Percentiles rank a stretch among this genome's conserved stretches.
Evolutionary conservation across 106 monocot genomes (phyloP).

Genomic region (Dendrobium officinale): DNA sequence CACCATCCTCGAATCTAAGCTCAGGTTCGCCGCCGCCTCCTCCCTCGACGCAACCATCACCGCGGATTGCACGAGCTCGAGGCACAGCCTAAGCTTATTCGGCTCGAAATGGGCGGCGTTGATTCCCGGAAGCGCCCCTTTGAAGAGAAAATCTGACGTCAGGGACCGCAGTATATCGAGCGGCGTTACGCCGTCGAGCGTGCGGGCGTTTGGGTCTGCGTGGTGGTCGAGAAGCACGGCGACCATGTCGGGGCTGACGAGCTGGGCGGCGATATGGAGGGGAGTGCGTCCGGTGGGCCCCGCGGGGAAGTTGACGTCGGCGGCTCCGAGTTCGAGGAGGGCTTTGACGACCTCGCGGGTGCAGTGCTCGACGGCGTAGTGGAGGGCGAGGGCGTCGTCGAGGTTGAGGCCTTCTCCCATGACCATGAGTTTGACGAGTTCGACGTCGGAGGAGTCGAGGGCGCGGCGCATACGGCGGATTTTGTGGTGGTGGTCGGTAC

Average conservation of each 20-base stretch:
- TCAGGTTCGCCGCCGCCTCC: constrained; percentile 37
- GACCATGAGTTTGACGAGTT: constrained; percentile 93
- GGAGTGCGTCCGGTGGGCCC: constrained; percentile 75
- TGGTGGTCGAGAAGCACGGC: constrained; percentile 96
- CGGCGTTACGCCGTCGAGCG: constrained; percentile 76
- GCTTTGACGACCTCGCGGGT: constrained; percentile 92
- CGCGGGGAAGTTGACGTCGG: constrained; percentile 86
- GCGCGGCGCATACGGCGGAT: constrained; percentile 97
- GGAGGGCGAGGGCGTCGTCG: constrained; percentile 82
- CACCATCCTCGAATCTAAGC: constrained; percentile 87
- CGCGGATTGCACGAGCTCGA: constrained; percentile 87
- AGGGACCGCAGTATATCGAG: constrained; percentile 78
- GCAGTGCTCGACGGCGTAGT: constrained; percentile 89
- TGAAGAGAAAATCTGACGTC: constrained; percentile 91
- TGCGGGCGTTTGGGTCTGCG: constrained; percentile 76
- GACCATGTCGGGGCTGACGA: constrained; percentile 95
- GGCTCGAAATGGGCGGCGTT: constrained; percentile 53
- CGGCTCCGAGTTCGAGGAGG: constrained; percentile 81
- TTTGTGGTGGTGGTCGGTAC: constrained; percentile 67
- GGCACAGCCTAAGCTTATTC: constrained; percentile 86
- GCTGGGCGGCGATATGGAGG: constrained; percentile 88
- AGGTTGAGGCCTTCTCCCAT: constrained; percentile 95
- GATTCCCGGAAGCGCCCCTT: constrained; percentile 56
- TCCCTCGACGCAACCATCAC: constrained; percentile 63
- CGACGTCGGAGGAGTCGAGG: constrained; percentile 91